Base-by-base conservation (phyloP, 2,329 filamentous ascomycete genomes). In the Chaetomiaceae sp. region DNA sequence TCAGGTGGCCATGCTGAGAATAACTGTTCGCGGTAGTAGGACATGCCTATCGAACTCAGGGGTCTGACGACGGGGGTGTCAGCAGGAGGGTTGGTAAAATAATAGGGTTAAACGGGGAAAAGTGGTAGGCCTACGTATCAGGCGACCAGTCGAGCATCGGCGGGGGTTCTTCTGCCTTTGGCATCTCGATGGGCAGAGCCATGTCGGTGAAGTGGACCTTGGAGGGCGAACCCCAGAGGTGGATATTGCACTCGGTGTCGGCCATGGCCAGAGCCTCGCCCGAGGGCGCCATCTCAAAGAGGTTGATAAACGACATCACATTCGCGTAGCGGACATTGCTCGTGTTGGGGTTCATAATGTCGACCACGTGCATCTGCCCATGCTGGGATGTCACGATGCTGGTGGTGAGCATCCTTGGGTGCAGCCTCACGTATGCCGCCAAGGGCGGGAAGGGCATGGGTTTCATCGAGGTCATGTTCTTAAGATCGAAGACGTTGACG, bases 401-500 rank as follows among this genome's bases (percentile, higher is more conserved):
- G 0, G 95, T 97, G 0, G 93, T 96, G 17, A 90, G 86, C 80
- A 99, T 87, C 61, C 90, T 86, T 1, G 95, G 93, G 66, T 99
- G 93, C 87, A 99, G 93, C 52, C 93, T 85, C 37, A 96, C 91
- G 71, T 90, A 95, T 31, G 93, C 92, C 33, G 92, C 93, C 9
- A 93, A 90, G 2, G 90, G 86, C 51, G 93, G 92, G 59, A 86
- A 99, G 0, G 93, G 89, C 37, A 99, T 92, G 0, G 93, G 93
- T 4, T 89, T 86, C 65, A 96, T 81, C 19, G 90, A 89, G 16
- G 82, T 80, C 72, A 96, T 80, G 40, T 89, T 93, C 70, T 96
- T 96, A 41, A 99, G 77, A 64, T 97, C 92, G 64, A 95, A 97
- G 30, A 97, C 90, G 60, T 96, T 95, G 53, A 96, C 89, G 52